A percentile compares a stretch with the other conserved stretches of the same genome.
Conservation (phyloP, 805 yeast genomes). For the Cyberlindnera veronae region DNA sequence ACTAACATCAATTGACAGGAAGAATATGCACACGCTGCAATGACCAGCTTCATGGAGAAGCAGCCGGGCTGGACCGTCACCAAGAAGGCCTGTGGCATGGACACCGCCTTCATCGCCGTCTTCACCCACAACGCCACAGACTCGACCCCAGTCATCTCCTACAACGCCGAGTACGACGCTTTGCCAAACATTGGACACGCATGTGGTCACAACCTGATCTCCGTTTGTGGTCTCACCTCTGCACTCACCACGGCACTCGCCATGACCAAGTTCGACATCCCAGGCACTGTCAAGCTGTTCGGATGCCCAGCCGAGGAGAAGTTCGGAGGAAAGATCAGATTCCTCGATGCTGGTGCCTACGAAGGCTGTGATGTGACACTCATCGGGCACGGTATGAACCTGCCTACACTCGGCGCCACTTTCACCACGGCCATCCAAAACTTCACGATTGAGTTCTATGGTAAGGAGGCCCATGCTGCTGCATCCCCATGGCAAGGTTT, state of each 20-base stretch:
- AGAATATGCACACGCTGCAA: slow-evolving; percentile 5
- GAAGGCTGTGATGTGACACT: slow-evolving; percentile 10
- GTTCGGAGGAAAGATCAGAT: slow-evolving; percentile 14
- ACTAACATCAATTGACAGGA: slow-evolving; percentile 2
- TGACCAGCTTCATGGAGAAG: slow-evolving; percentile 10
- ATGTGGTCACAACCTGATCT: slow-evolving; percentile 13
- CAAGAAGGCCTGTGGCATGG: slow-evolving; percentile 9
- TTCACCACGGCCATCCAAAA: slow-evolving; percentile 9
- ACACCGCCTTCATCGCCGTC: slow-evolving; percentile 8
- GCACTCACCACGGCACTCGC: slow-evolving; percentile 10
- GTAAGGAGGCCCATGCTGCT: slow-evolving; percentile 16
- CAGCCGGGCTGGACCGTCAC: slow-evolving; percentile 12
- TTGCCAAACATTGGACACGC: slow-evolving; percentile 13
- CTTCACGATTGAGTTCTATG: slow-evolving; percentile 8
- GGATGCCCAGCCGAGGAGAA: slow-evolving; percentile 14
- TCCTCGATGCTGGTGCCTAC: slow-evolving; percentile 11
- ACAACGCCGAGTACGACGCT: slow-evolving; percentile 13
- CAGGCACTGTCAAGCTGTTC: slow-evolving; percentile 12
- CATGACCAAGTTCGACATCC: slow-evolving; percentile 9
- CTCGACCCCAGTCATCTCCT: slow-evolving; percentile 7
- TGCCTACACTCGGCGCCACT: neutral
- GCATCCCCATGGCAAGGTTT: slow-evolving; percentile 15
- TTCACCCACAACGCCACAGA: slow-evolving; percentile 2
- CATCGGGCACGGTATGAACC: slow-evolving; percentile 5
- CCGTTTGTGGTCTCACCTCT: slow-evolving; percentile 7